Percentiles rank a stretch among this genome's conserved stretches.
Conservation (phyloP, 495 filamentous ascomycete genomes). For the Penicillium chermesinum region DNA sequence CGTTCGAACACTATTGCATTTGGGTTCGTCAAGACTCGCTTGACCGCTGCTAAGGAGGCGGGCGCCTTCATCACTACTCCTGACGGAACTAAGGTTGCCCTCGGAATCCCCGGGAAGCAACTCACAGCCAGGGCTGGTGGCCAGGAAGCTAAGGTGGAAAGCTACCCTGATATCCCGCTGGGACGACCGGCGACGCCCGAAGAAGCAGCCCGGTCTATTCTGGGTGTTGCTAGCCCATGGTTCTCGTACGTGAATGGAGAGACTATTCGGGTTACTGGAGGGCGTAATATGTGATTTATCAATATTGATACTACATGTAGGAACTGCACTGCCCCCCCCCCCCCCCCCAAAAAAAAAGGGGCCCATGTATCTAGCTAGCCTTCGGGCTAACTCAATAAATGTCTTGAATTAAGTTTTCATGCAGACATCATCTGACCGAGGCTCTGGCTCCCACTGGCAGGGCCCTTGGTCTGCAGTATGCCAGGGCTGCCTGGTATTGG, state of each 20-base stretch:
- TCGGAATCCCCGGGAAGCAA: constrained; percentile 67
- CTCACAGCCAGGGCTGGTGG: constrained; percentile 32
- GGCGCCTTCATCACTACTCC: constrained; percentile 71
- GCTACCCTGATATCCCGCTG: constrained; percentile 66
- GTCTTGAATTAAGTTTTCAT: too few species aligned
- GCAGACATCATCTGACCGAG: too few species aligned
- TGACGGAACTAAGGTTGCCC: constrained; percentile 68
- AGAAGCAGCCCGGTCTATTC: constrained; percentile 72
- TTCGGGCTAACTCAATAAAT: too few species aligned
- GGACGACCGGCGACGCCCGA: constrained; percentile 68
- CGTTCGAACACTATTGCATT: constrained; percentile 80
- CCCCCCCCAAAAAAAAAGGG: too few species aligned
- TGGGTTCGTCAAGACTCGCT: constrained; percentile 68
- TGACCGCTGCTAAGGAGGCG: constrained; percentile 75
- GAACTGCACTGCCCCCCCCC: too few species aligned
- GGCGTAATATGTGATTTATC: constrained; percentile 63
- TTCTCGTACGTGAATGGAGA: constrained; percentile 81
- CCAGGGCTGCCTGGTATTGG: too few species aligned
- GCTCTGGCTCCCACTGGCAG: too few species aligned
- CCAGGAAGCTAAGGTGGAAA: constrained; percentile 7
- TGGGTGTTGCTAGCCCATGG: constrained; percentile 74
- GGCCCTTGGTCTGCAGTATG: too few species aligned
- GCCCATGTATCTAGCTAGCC: too few species aligned
- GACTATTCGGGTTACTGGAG: constrained; percentile 79
- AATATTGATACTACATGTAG: not conserved